Conservation (phyloP, 257 asterid genomes). For the Solanum habrochaites region DNA sequence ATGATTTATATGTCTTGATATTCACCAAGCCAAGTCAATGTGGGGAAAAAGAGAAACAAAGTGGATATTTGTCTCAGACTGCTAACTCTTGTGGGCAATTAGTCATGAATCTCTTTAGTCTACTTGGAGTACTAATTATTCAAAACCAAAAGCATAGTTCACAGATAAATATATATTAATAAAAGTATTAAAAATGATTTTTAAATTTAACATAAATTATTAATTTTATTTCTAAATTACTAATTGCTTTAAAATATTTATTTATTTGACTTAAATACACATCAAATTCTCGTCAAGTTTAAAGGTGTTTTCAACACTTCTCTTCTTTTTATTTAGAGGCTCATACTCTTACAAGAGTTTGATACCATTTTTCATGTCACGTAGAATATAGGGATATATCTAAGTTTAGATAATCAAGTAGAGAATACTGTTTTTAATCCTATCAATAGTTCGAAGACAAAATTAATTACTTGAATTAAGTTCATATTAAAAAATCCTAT, state of each 20-base stretch:
- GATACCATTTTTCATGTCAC: not conserved
- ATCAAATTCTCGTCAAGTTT: no score
- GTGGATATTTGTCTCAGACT: not conserved
- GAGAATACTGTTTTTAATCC: not conserved
- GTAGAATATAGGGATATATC: no score
- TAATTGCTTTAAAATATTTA: no score
- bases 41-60: not conserved
- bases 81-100: not conserved
- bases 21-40: not conserved
- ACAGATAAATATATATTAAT: not conserved
- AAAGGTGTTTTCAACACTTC: no score
- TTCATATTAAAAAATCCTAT: no score
- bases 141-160: not conserved
- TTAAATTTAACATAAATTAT: rapidly evolving
- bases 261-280: not conserved
- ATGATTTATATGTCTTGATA: not conserved
- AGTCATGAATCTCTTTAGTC: not conserved
- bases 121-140: not conserved
- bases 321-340: no score
- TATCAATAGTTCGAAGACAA: not conserved
- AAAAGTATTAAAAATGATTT: no score
- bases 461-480: not conserved
- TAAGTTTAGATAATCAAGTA: not conserved
- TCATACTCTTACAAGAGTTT: not conserved
- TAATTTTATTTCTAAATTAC: no score